Base-by-base conservation (phyloP, 495 filamentous ascomycete species). In the Podospora pseudopauciseta region DNA sequence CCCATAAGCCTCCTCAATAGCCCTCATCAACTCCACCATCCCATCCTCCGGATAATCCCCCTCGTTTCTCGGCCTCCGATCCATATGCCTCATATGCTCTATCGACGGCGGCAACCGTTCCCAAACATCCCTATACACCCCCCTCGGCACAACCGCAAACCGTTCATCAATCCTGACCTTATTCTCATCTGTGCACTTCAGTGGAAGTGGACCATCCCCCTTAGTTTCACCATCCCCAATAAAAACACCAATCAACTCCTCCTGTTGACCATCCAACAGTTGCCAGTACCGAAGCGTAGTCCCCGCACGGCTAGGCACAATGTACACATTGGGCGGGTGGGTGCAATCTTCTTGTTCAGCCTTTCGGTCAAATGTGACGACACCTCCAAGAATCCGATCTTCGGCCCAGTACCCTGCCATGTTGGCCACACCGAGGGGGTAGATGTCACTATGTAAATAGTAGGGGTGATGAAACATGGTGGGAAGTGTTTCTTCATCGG, bases 401-500 rank as follows among this genome's bases (percentile, higher is more conserved):
- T 76, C 77, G 53, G 74, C 77, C 77, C 75, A 80, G 66, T 78
- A 79, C 27, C 76, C 78, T 26, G 76, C 74, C 16, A 74, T 62
- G 67, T 79, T 76, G 5, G 74, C 76, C 13, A 75, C 70, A 13
- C 69, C 70, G 9, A 73, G 60, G 18, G 76, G 74, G 60, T 78
- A 80, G n/a, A 73, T 71, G 23, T 75, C 55, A 19, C 61, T 44
- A n/a, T 74, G 67, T 18, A 26, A 2, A 61, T 78, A 80, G 13
- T 44, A 70, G 0, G 6, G 28, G 60, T 78, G 73, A 62, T 61
- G 65, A 61, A 79, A 77, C 39, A 75, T 26, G 2, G 71, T 75
- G 1, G 72, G 67, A n/a, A 28, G 27, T 15, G 66, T 34, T 2
- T 58, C 53, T 3, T 68, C 20, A 60, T 30, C 62, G 23, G 19